Evolutionary conservation across 164 flowering plant genomes (phyloP), one percentile per base, ranked within the genome.

Genomic region (Vitis labrusca): DNA sequence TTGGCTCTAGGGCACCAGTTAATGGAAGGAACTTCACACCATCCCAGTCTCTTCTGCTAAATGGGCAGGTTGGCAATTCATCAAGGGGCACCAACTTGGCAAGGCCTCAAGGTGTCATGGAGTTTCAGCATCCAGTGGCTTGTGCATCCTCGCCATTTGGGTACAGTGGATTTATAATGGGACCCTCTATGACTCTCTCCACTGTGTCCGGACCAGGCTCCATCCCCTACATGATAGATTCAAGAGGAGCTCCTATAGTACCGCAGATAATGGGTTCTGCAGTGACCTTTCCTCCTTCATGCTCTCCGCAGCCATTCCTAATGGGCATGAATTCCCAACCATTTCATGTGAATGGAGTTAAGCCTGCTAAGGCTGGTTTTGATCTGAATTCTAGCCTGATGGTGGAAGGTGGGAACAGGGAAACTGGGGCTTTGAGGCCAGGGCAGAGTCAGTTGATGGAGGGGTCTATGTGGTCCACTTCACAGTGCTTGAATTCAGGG

Each of bases 161-260:
- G 44, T 37, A 37, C 44, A 37, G 6, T 6, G 44, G 44, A 0
- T 37, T 37, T 37, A 37, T 37, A 3, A 37, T 37, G 44, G 44
- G 44, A 37, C 44, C 44, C 7, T 37, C 44, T 6, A 37, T 37
- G 44, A 37, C 44, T 37, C 44, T 37, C 0, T 37, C 84, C 0
- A 63, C 77, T 5, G 32, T 82, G 65, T 87, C 81, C 66, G 82
- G 85, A 64, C 64, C 81, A 32, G 78, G 78, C 17, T 66, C 81
- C 30, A 53, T 81, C 60, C 84, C 87, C 37, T 84, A 78, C 76
- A 82, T 80, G 86, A 74, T 85, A 9, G 89, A 89, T 80, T 74
- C 89, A 10, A 77, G 86, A 61, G 90, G 84, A 74, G 66, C 76
- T 47, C 79, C 85, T 16, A 75, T 83, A 37, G 59, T 76, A 44